phyloP scores from a whole-genome alignment of 2,329 filamentous ascomycete species.

The Paecilomyces variotii region DNA sequence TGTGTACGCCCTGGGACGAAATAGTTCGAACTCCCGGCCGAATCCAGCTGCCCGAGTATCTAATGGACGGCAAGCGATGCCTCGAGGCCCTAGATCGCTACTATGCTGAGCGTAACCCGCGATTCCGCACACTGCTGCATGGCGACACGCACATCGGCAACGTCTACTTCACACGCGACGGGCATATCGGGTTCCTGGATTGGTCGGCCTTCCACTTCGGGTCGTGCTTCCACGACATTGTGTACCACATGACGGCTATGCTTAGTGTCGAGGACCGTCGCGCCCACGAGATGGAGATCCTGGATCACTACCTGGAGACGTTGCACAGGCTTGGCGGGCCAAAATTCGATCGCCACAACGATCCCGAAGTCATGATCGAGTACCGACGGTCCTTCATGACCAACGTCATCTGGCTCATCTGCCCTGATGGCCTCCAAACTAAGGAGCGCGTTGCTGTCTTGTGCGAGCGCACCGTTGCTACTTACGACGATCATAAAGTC shows the following conservation, averaged over 20 bases:
- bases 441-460: neutral
- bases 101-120: neutral
- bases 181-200: neutral
- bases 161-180: neutral
- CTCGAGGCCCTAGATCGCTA: neutral
- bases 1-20: neutral
- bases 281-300: neutral
- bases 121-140: neutral
- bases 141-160: neutral
- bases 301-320: neutral
- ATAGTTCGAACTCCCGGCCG: neutral
- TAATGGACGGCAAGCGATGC: neutral
- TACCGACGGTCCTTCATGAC: neutral
- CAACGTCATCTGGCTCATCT: neutral
- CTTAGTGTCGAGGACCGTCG: neutral
- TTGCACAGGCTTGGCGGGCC: neutral
- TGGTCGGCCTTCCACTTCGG: neutral
- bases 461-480: neutral
- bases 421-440: neutral
- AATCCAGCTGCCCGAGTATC: neutral
- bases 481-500: neutral
- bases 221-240: constrained; percentile 1
- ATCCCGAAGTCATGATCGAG: neutral
- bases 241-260: neutral
- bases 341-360: neutral